Evolutionary conservation across 805 yeast species (phyloP), one percentile per base, ranked within the genome.

Genomic region (Isabelozyma gotoi): DNA sequence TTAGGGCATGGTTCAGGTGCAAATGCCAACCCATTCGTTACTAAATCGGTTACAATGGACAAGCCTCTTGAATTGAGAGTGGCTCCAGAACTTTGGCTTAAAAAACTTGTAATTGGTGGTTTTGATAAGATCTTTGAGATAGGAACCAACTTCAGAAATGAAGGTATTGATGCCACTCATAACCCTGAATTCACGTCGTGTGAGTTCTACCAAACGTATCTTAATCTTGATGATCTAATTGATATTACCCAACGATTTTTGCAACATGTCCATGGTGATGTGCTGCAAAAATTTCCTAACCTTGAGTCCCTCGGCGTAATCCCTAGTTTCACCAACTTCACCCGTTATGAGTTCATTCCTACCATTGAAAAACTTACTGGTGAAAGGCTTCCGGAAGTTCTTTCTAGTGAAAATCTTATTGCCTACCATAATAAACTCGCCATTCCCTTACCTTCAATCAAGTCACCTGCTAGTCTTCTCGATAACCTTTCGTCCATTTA

Each of bases 61-160:
- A 56, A 52, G 1, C 66, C 68, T 10, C 63, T 89, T 7, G 83
- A 79, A 42, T 62, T 94, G 36, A 68, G 99, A 35, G 92, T 94
- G 2, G 97, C 99, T 0, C 99, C 99, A 0, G 99, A 92, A 57
- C 67, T 94, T 32, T 94, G 97, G 97, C 74, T 94, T 43, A 94
- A 94, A 58, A 77, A 86, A 50, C 65, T 94, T 40, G 78, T 90
- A 2, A 81, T 92, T 27, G 76, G 88, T 6, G 99, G 99, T 1
- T 81, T 91, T 55, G 96, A 91, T 52, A 81, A 78, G 51, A 84
- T 94, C 2, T 94, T 80, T 62, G 98, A 94, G 57, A 79, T 94
- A 41, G 97, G 97, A 0, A 76, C 78, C 41, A 82, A 76, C 37
- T 94, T 91, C 63, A 74, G 99, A 54, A 94, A 94, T 56, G 99